Evolutionary conservation across 768 basidiomycete genomes (phyloP).

Genomic region (Pholiota molesta): DNA sequence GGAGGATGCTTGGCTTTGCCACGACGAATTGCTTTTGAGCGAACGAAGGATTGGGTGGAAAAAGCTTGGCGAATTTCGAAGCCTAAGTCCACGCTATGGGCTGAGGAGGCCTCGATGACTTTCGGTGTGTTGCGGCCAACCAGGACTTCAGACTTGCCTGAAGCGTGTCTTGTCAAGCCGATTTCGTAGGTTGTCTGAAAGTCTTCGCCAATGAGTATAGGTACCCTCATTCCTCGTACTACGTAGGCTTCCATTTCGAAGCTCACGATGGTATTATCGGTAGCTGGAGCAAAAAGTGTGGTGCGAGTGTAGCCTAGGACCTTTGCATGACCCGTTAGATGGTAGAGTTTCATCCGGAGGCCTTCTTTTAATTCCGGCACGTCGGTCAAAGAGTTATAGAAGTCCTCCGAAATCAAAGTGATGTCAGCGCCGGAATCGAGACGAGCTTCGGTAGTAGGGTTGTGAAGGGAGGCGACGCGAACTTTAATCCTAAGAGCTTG

Average conservation of each 20-base stretch:
- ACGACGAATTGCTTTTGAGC: neutral
- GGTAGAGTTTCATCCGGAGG: slow-evolving; percentile 18
- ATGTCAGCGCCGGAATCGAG: slow-evolving; percentile 7
- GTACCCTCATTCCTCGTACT: slow-evolving; percentile 25
- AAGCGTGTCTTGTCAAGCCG: slow-evolving; percentile 4
- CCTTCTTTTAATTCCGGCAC: slow-evolving; percentile 16
- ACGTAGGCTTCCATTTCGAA: slow-evolving; percentile 29
- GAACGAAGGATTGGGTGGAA: slow-evolving; percentile 7
- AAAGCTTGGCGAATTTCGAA: slow-evolving; percentile 21
- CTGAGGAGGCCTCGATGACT: slow-evolving; percentile 13
- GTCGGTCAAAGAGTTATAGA: slow-evolving; percentile 7
- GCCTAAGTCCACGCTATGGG: slow-evolving; percentile 17
- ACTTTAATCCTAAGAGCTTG: slow-evolving; percentile 10
- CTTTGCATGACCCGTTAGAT: slow-evolving; percentile 14
- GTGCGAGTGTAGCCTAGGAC: slow-evolving; percentile 20
- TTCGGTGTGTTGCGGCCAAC: slow-evolving; percentile 1
- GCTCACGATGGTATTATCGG: slow-evolving; percentile 3
- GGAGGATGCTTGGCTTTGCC: slow-evolving; percentile 1
- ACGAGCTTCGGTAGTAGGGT: slow-evolving; percentile 6
- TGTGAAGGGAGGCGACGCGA: neutral
- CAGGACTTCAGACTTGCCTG: slow-evolving; percentile 14
- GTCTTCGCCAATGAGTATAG: slow-evolving; percentile 20
- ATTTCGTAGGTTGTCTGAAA: slow-evolving; percentile 17
- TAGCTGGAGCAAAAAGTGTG: slow-evolving; percentile 4
- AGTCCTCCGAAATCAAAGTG: slow-evolving; percentile 13